Percentiles rank a stretch among this genome's conserved stretches.
Conservation (phyloP, 257 asterid genomes). For the Henckelia pumila region DNA sequence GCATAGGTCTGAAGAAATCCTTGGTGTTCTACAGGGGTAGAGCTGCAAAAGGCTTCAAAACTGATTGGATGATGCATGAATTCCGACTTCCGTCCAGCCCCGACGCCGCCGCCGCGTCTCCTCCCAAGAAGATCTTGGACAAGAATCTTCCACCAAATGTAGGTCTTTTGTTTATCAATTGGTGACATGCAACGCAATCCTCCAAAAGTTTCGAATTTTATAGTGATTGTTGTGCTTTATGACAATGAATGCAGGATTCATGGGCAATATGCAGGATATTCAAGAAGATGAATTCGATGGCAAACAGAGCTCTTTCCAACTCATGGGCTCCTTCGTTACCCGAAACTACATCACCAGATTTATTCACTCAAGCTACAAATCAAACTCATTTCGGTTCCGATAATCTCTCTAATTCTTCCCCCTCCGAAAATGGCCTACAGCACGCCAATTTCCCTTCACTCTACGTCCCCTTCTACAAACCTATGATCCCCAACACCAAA, state of each 20-base stretch:
- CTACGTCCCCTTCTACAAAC: constrained; percentile 29
- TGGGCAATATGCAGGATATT: constrained; percentile 86
- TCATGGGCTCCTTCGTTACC: constrained; percentile 42
- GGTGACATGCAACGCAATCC: too few relatives aligned
- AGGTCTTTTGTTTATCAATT: constrained; percentile 20
- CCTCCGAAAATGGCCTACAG: constrained; percentile 25
- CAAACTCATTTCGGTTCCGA: constrained; percentile 30
- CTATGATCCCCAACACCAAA: constrained; percentile 1
- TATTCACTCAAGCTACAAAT: constrained; percentile 30
- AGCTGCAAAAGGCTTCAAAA: constrained; percentile 73
- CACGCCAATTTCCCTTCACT: constrained; percentile 32
- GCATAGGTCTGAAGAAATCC: constrained; percentile 74
- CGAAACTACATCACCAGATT: constrained; percentile 39
- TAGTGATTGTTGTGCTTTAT: neutral
- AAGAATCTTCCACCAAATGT: constrained; percentile 50
- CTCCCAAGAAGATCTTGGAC: constrained; percentile 42
- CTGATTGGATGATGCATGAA: constrained; percentile 93
- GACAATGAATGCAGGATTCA: constrained; percentile 50
- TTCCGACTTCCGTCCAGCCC: constrained; percentile 58
- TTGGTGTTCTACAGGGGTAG: constrained; percentile 75
- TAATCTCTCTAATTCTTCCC: constrained; percentile 26
- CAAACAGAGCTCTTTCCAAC: constrained; percentile 59
- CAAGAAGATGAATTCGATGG: constrained; percentile 55
- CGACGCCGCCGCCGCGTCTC: constrained; percentile 39
- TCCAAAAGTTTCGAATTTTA: too few relatives aligned